Evolutionary conservation across 1,284 basidiomycete species (phyloP).

Genomic region (Puccinia polysora): DNA sequence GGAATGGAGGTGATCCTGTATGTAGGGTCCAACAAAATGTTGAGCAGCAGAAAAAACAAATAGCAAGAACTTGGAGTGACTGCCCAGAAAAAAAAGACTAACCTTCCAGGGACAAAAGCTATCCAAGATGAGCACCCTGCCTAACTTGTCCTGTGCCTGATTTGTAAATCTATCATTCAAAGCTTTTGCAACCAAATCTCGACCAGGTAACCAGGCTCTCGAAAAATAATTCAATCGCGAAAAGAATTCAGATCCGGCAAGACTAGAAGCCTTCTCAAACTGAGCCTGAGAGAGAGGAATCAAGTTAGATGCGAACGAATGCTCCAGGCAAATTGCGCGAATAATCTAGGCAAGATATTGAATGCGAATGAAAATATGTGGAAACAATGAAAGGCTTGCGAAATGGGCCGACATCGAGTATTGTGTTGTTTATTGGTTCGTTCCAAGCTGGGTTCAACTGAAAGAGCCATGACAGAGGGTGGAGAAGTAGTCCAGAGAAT

Average conservation of each 20-base stretch:
- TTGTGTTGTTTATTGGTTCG: slow-evolving; percentile 62
- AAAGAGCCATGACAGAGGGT: neutral
- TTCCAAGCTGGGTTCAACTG: slow-evolving; percentile 87
- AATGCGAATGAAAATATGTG: neutral
- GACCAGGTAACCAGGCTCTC: slow-evolving; percentile 85
- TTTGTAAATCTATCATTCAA: slow-evolving; percentile 63
- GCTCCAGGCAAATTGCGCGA: neutral
- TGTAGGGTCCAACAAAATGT: no score
- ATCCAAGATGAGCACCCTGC: slow-evolving; percentile 75
- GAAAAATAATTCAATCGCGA: slow-evolving; percentile 74
- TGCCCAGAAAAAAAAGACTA: no score
- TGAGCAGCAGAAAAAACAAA: slow-evolving; percentile 2
- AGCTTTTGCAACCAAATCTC: slow-evolving; percentile 70
- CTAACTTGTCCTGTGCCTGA: slow-evolving; percentile 60
- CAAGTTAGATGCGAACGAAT: neutral
- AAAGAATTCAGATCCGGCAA: slow-evolving; percentile 84
- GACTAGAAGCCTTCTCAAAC: slow-evolving; percentile 72
- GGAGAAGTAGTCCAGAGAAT: neutral
- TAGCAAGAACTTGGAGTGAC: neutral
- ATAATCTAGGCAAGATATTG: neutral
- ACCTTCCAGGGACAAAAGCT: slow-evolving; percentile 84
- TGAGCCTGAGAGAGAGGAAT: slow-evolving; percentile 57
- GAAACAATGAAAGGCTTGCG: neutral
- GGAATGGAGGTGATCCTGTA: slow-evolving; percentile 23
- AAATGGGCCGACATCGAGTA: slow-evolving; percentile 63